Conservation (phyloP, 2,329 filamentous ascomycete genomes). For the Fusarium camptoceras region DNA sequence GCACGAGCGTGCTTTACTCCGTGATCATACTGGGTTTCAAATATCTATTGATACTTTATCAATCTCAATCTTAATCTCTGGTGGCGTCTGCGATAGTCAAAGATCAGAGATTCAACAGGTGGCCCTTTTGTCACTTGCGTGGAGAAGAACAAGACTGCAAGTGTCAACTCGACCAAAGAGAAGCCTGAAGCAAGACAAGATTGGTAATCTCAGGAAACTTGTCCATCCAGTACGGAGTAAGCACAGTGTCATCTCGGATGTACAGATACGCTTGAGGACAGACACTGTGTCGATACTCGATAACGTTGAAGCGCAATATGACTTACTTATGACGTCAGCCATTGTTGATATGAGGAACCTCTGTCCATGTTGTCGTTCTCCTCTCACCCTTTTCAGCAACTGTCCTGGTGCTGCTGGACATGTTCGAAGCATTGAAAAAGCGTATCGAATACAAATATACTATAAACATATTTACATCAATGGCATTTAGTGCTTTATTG, state of each 20-base stretch:
- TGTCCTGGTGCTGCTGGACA: background rate
- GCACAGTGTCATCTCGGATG: slow-evolving; percentile 36
- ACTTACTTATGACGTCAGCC: slow-evolving; percentile 44
- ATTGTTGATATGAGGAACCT: slow-evolving; percentile 9
- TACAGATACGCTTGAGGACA: slow-evolving; percentile 12
- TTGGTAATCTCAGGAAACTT: slow-evolving; percentile 7
- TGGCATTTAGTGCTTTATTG: background rate
- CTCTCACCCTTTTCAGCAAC: background rate
- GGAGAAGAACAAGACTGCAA: background rate
- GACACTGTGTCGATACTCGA: slow-evolving; percentile 43
- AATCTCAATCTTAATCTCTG: slow-evolving; percentile 1
- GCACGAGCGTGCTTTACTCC: slow-evolving; percentile 13
- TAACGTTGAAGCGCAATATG: slow-evolving; percentile 39
- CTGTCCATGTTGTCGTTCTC: background rate
- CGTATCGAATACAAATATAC: background rate
- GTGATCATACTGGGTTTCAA: slow-evolving; percentile 4
- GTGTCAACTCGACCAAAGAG: slow-evolving; percentile 7
- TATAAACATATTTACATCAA: background rate
- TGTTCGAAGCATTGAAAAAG: background rate
- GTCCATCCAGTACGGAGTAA: slow-evolving; percentile 10
- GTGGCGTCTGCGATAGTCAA: slow-evolving; percentile 12
- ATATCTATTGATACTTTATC: background rate
- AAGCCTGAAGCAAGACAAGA: slow-evolving; percentile 17
- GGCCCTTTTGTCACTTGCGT: slow-evolving; percentile 15
- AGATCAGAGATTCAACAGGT: slow-evolving; percentile 24